phyloP scores from a whole-genome alignment of 2,329 filamentous ascomycete genomes.

The Aspergillus carbonarius region DNA sequence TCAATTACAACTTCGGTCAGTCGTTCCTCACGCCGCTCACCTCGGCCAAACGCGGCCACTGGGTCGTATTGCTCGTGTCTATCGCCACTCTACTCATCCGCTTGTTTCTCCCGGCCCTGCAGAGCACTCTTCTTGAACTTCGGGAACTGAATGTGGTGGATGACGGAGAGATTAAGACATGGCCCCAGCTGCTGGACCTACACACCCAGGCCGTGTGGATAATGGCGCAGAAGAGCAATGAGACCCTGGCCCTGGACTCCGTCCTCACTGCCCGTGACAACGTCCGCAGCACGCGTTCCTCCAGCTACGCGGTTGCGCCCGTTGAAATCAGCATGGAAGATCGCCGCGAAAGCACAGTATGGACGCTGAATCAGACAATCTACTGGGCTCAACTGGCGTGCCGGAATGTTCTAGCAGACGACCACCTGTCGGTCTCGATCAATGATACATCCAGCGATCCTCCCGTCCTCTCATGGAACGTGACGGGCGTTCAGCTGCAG shows the following conservation, averaged over 20 bases:
- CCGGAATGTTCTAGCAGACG: slow-evolving; percentile 19
- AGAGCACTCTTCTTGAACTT: slow-evolving; percentile 33
- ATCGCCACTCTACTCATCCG: slow-evolving; percentile 33
- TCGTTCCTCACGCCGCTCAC: slow-evolving; percentile 34
- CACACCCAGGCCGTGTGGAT: slow-evolving; percentile 33
- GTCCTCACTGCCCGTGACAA: slow-evolving; percentile 18
- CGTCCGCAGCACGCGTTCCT: slow-evolving; percentile 26
- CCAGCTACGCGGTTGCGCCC: slow-evolving; percentile 31
- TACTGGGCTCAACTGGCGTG: slow-evolving; percentile 33
- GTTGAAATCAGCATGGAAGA: slow-evolving; percentile 30
- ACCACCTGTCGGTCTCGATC: slow-evolving; percentile 23
- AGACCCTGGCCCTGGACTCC: slow-evolving; percentile 23
- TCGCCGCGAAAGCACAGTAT: slow-evolving; percentile 26
- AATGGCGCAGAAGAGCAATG: slow-evolving; percentile 27
- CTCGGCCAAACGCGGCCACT: slow-evolving; percentile 32
- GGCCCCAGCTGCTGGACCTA: slow-evolving; percentile 30
- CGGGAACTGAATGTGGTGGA: slow-evolving; percentile 26
- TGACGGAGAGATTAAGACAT: slow-evolving; percentile 26
- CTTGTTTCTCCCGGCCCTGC: slow-evolving; percentile 33
- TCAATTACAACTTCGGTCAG: slow-evolving; percentile 40
- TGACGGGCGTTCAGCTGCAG: slow-evolving; percentile 24
- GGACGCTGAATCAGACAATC: slow-evolving; percentile 33
- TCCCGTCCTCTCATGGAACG: slow-evolving; percentile 29
- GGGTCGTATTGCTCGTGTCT: slow-evolving; percentile 34
- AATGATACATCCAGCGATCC: slow-evolving; percentile 16